A percentile compares a stretch with the other conserved stretches of the same genome.
Evolutionary conservation across 441 rosid species (phyloP).

Genomic region (Pelargonium fulgidum): DNA sequence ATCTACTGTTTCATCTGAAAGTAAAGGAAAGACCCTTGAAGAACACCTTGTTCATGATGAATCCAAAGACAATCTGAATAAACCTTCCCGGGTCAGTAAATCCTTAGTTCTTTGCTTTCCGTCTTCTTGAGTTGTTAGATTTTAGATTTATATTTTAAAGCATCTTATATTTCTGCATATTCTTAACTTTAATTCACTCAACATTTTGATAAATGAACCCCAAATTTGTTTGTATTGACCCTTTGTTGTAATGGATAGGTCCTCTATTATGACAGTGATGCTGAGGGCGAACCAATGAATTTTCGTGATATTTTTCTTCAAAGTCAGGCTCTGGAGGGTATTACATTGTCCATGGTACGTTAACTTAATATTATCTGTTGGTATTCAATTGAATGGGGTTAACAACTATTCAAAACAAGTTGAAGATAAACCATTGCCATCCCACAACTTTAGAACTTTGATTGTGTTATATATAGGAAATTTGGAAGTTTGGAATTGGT

Average conservation of each 20-base stretch:
- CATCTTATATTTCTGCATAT: not conserved
- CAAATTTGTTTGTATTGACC: slow-evolving; percentile 10
- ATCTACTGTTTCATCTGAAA: slow-evolving; percentile 31
- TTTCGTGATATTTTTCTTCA: slow-evolving; percentile 88
- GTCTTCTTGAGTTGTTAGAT: not conserved
- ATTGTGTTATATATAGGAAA: not conserved
- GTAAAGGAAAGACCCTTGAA: slow-evolving; percentile 38
- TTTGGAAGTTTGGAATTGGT: not conserved
- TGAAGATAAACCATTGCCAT: slow-evolving; percentile 4
- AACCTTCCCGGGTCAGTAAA: slow-evolving; percentile 45
- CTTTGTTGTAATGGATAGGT: slow-evolving; percentile 39
- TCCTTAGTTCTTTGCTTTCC: not conserved
- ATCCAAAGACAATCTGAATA: slow-evolving; percentile 37
- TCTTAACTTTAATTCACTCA: not conserved
- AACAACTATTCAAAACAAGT: slow-evolving; percentile 5
- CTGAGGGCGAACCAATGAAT: slow-evolving; percentile 75
- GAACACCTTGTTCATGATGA: slow-evolving; percentile 47
- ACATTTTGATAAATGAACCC: not conserved
- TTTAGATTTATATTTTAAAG: not conserved
- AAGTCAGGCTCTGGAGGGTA: slow-evolving; percentile 96
- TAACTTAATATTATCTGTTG: slow-evolving; percentile 18
- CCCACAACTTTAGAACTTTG: not conserved
- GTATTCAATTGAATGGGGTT: slow-evolving; percentile 1
- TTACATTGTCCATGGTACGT: slow-evolving; percentile 75
- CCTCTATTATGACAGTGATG: slow-evolving; percentile 75